phyloP scores from a whole-genome alignment of 108 stramenopile genomes.

The Hondaea fermentalgiana region DNA sequence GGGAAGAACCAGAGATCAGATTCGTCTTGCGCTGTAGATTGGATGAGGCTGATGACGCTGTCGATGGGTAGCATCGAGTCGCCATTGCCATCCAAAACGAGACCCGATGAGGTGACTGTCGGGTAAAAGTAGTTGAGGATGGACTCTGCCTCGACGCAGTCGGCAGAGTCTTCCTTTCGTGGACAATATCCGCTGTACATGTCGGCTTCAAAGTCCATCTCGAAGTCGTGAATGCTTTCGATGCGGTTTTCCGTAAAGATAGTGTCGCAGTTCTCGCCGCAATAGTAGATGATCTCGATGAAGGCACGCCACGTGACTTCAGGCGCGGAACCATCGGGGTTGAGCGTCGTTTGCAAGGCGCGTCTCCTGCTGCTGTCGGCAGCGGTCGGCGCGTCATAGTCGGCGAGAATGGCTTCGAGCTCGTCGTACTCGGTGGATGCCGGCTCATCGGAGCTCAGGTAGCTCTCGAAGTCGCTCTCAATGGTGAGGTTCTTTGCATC shows the following conservation, averaged over 20 bases:
- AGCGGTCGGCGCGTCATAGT: neutral
- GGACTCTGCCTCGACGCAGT: neutral
- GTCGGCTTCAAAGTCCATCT: neutral
- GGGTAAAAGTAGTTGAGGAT: conserved; percentile 14
- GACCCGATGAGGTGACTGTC: neutral
- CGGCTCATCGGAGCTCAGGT: neutral
- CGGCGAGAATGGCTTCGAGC: neutral
- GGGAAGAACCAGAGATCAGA: neutral
- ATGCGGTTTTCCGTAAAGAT: neutral
- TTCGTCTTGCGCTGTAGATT: neutral
- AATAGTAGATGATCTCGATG: conserved; percentile 2
- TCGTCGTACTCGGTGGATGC: neutral
- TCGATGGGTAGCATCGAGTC: neutral
- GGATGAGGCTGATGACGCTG: neutral
- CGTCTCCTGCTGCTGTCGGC: neutral
- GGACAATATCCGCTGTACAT: neutral
- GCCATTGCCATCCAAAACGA: neutral
- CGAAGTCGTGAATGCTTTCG: neutral
- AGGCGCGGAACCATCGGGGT: neutral
- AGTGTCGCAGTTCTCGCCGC: neutral
- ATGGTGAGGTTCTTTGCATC: neutral
- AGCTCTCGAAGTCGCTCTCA: neutral
- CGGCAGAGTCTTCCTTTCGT: neutral
- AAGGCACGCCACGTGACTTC: neutral
- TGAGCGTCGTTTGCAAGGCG: neutral